Base-by-base conservation (phyloP, 345 rosid species). In the Murraya paniculata region DNA sequence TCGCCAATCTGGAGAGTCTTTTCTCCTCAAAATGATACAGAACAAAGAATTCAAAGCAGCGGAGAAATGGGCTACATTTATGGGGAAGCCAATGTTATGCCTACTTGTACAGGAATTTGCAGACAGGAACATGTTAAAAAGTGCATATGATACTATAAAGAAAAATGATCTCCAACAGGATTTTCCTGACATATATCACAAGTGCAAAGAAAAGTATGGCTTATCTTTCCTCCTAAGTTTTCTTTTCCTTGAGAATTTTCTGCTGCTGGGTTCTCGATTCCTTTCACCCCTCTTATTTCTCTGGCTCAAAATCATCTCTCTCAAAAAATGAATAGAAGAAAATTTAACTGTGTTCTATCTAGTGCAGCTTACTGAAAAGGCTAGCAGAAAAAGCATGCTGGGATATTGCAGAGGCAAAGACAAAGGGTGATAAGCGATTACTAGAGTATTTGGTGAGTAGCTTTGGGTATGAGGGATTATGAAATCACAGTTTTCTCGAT, bases 11-110 rank as follows among this genome's bases (percentile, higher is more conserved):
- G 97, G 98, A 71, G 79, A 90, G 78, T 76, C 95, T 27, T 92
- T 96, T 78, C 91, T 96, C 33, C 81, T 87, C 58, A 81, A 90
- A 81, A 91, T 96, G 97, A 76, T 96, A 83, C 88, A 90, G 74
- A 90, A 89, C 27, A 88, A 86, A 75, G 91, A 94, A 75, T 87
- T 81, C 77, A 83, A 74, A 86, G 95, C 99, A 67, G 97, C 99
- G 30, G 99, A 94, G 87, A 94, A 84, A 81, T 96, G 97, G 97
- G 97, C 99, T 56, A 88, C 89, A 25, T 91, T 91, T 88, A 91
- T 94, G 92, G 99, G 99, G 70, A 89, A 86, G 80, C 83, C 93
- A 56, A 86, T 92, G 91, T 79, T 92, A 82, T 84, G 91, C 69
- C 1, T 85, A 64, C 97, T 96, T 64, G 93, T 92, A 31, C 88